These are phyloP conservation scores for Jamesozyma lodderae DNA, from an alignment of 805 yeast genomes.

Conservation along the genomic window DNA sequence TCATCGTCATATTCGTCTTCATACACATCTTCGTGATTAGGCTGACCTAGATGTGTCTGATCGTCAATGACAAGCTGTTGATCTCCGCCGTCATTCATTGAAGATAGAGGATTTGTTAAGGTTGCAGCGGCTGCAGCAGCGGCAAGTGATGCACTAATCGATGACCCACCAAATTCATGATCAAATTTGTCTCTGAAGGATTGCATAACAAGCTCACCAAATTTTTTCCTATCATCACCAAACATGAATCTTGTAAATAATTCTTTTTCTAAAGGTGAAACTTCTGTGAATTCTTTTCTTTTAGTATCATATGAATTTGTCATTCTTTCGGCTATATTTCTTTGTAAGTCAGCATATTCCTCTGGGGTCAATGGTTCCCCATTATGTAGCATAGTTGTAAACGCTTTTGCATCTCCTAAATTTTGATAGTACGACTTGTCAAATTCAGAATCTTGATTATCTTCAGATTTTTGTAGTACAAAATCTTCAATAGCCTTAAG, in stretches of 20 bases:
- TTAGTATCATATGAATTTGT: slow-evolving; percentile 24
- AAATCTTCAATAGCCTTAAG: slow-evolving; percentile 72
- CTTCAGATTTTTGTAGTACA: slow-evolving; percentile 37
- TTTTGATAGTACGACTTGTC: slow-evolving; percentile 8
- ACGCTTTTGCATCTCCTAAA: slow-evolving; percentile 17
- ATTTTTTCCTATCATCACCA: slow-evolving; percentile 24
- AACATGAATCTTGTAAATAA: slow-evolving; percentile 26
- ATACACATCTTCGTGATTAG: slow-evolving; percentile 13
- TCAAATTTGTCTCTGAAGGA: slow-evolving; percentile 23
- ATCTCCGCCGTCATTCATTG: slow-evolving; percentile 13
- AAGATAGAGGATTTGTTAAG: slow-evolving; percentile 8
- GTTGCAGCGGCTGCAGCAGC: slow-evolving; percentile 25
- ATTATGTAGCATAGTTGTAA: slow-evolving; percentile 25
- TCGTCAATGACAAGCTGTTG: too few relatives aligned
- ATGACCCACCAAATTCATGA: slow-evolving; percentile 17
- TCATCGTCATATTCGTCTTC: slow-evolving; percentile 18
- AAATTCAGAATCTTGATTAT: slow-evolving; percentile 3
- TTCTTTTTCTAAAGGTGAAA: slow-evolving; percentile 25
- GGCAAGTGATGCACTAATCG: slow-evolving; percentile 20
- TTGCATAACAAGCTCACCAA: slow-evolving; percentile 23
- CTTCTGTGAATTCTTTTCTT: slow-evolving; percentile 20
- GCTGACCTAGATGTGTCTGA: too few relatives aligned
- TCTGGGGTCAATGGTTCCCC: slow-evolving; percentile 25
- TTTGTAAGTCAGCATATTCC: slow-evolving; percentile 26
- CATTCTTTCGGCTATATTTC: slow-evolving; percentile 27